Evolutionary conservation across 164 flowering plant genomes (phyloP), one percentile per base, ranked within the genome.

Genomic region (Macadamia integrifolia): DNA sequence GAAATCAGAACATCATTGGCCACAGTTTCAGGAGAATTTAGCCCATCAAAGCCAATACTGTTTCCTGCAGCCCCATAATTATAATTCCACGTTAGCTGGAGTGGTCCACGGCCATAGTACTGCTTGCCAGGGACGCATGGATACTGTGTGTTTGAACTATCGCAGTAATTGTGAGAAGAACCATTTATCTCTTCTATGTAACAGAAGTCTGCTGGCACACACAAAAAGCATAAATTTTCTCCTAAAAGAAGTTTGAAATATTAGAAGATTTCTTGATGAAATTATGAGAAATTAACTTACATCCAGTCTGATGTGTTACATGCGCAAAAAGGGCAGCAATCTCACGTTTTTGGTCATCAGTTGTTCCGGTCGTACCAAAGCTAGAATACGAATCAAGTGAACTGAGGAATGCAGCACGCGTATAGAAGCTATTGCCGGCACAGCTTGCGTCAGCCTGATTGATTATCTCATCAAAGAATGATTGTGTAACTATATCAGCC

Each of bases 31-130:
- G 94, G 94, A 6, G 65, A 18, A 56, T 75, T 78, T 9, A 88
- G 70, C 0, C 87, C 86, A 40, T 87, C 87, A 66, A 88, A 83
- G 0, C 82, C 80, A 29, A 82, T 72, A 77, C 72, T 69, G 0
- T 75, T 46, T 61, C 90, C 91, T 0, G 89, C 91, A 0, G 88
- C 71, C 0, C 91, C 90, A 62, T 89, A 89, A 79, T 89, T 89
- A 82, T 57, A 89, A 67, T 89, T 89, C 91, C 90, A 87, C 6
- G 87, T 74, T 31, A 89, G 66, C 52, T 87, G 94, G 44, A 89
- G 60, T 1, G 90, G 90, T 43, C 94, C 92, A 1, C 90, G 80
- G 11, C 86, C 89, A 64, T 68, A 81, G 79, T 87, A 87, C 0
- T 65, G 61, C 70, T 82, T 84, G 42, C 69, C 69, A 3, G 84